Conservation (phyloP, 2,329 filamentous ascomycete genomes). For the Penicillium polonicum region DNA sequence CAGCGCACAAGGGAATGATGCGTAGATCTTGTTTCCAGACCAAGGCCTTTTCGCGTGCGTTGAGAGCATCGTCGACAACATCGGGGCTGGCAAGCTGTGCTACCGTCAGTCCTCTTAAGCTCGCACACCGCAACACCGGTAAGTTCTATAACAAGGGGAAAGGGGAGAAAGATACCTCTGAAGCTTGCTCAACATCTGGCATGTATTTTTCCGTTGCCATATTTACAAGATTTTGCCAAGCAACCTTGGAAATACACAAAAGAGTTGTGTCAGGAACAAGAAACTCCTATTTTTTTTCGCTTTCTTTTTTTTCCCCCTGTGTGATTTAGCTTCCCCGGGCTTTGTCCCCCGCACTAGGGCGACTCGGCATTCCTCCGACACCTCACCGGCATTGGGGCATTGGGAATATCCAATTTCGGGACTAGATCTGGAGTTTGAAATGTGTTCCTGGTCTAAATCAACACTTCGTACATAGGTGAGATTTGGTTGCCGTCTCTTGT, state of each 20-base stretch:
- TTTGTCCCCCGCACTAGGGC: slow-evolving; percentile 19
- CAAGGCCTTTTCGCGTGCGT: slow-evolving; percentile 36
- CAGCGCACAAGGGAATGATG: slow-evolving; percentile 63
- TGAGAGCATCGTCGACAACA: slow-evolving; percentile 10
- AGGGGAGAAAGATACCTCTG: slow-evolving; percentile 13
- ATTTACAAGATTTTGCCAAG: slow-evolving; percentile 2
- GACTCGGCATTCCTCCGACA: slow-evolving; percentile 19
- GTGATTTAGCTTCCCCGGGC: slow-evolving; percentile 14
- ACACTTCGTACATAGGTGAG: not conserved
- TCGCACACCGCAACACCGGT: not conserved
- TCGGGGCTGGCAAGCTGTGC: slow-evolving; percentile 11
- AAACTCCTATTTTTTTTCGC: slow-evolving; percentile 6
- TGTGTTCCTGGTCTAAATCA: no score
- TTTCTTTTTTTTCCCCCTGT: slow-evolving; percentile 7
- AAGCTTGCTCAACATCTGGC: slow-evolving; percentile 15
- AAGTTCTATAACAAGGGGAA: not conserved
- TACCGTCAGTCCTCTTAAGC: not conserved
- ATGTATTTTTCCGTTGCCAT: slow-evolving; percentile 24
- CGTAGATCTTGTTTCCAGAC: slow-evolving; percentile 61
- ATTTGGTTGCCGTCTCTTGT: not conserved
- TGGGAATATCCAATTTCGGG: not conserved
- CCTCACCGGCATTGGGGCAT: not conserved
- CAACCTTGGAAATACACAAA: not conserved
- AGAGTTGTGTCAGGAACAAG: not conserved
- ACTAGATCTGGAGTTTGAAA: not conserved